phyloP scores from a whole-genome alignment of 2,329 filamentous ascomycete genomes.

The Alternaria sp. region DNA sequence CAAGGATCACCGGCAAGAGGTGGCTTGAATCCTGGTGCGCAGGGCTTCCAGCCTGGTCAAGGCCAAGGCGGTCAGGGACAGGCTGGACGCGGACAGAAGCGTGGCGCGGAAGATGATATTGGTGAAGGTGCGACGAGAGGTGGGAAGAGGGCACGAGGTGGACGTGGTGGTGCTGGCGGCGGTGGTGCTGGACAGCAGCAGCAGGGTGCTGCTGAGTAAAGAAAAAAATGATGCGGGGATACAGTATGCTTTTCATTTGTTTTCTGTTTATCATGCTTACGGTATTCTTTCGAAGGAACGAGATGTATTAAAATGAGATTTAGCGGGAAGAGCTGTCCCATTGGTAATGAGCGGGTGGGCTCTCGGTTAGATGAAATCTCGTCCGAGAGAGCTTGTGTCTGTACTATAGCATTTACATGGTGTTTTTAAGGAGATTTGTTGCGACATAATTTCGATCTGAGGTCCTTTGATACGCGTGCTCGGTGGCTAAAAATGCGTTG shows the following conservation, averaged over 20 bases:
- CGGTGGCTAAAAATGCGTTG: no score
- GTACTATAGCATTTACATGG: background rate
- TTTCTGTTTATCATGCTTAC: no score
- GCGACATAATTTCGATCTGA: no score
- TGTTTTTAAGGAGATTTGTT: background rate
- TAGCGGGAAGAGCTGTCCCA: background rate
- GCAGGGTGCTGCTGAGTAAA: slow-evolving; percentile 10
- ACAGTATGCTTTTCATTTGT: background rate
- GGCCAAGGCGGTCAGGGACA: slow-evolving; percentile 5
- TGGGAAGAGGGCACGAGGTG: slow-evolving; percentile 42
- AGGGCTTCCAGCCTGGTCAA: slow-evolving; percentile 43
- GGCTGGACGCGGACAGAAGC: slow-evolving; percentile 45
- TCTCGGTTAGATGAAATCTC: background rate
- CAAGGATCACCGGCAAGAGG: slow-evolving; percentile 26
- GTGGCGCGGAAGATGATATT: slow-evolving; percentile 40
- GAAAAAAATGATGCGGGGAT: no score
- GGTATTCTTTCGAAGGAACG: background rate
- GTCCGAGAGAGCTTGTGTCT: background rate
- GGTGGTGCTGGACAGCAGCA: slow-evolving; percentile 23
- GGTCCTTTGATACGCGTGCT: no score
- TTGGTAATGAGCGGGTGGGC: background rate
- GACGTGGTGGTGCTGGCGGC: slow-evolving; percentile 25
- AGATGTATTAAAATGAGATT: background rate
- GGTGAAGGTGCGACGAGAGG: slow-evolving; percentile 37
- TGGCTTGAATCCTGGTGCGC: slow-evolving; percentile 47